Conservation (phyloP, 2,329 filamentous ascomycete species). For the Talaromyces funiculosus region DNA sequence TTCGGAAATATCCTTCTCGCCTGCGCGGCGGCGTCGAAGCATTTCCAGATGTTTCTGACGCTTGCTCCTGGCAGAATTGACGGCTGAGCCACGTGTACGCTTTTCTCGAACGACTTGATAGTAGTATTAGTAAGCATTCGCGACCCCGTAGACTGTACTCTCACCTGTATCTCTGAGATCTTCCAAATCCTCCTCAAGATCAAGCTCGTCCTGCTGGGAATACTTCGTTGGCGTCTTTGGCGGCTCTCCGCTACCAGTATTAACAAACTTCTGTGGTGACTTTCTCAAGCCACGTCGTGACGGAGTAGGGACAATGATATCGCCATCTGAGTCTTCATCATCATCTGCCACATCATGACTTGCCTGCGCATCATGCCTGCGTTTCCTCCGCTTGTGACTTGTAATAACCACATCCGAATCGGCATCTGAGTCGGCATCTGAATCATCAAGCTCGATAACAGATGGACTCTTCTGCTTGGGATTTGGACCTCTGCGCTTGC, state of each 20-base stretch:
- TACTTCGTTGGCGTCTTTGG: constrained; percentile 4
- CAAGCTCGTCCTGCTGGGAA: constrained; percentile 31
- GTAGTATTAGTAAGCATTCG: background rate
- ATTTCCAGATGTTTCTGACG: constrained; percentile 39
- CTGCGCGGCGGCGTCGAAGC: constrained; percentile 39
- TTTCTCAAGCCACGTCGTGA: constrained; percentile 5
- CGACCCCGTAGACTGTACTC: background rate
- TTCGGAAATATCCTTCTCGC: constrained; percentile 23
- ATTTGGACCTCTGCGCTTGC: constrained; percentile 25
- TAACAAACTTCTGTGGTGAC: background rate
- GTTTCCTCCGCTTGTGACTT: background rate
- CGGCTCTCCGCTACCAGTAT: constrained; percentile 17
- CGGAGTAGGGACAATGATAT: constrained; percentile 4
- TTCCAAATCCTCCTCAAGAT: constrained; percentile 42
- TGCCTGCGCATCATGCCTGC: background rate
- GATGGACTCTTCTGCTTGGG: constrained; percentile 12
- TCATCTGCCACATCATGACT: background rate
- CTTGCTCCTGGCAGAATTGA: constrained; percentile 35
- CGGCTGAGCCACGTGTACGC: constrained; percentile 37
- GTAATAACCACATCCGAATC: constrained; percentile 21
- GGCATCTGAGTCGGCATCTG: constrained; percentile 26
- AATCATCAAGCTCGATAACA: constrained; percentile 24
- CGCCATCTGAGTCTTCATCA: constrained; percentile 2
- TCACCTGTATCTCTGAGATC: constrained; percentile 42
- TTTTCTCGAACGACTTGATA: constrained; percentile 30